These are phyloP conservation scores for Lentinula aciculospora DNA, from an alignment of 768 basidiomycete species.

Conservation along the genomic window DNA sequence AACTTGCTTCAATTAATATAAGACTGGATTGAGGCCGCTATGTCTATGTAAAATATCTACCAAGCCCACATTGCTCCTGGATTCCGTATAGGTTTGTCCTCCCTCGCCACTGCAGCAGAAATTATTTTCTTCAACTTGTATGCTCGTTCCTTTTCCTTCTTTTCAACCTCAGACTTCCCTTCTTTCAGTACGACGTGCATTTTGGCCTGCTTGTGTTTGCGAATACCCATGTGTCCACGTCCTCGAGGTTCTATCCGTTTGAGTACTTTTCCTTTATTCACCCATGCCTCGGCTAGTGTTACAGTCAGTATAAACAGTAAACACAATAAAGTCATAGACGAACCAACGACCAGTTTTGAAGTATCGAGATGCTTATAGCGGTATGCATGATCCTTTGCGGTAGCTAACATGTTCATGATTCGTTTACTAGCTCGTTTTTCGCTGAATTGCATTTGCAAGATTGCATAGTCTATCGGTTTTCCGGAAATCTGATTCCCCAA, in stretches of 20 bases:
- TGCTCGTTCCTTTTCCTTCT: slow-evolving; percentile 53
- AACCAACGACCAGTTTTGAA: slow-evolving; percentile 76
- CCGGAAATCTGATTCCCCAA: slow-evolving; percentile 83
- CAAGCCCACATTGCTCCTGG: slow-evolving; percentile 71
- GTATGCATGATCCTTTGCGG: slow-evolving; percentile 81
- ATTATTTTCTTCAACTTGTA: slow-evolving; percentile 73
- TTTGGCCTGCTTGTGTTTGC: slow-evolving; percentile 68
- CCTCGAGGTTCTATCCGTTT: slow-evolving; percentile 79
- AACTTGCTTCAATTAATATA: too few relatives aligned
- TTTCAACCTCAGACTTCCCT: slow-evolving; percentile 71
- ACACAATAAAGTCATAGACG: slow-evolving; percentile 20
- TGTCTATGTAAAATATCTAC: slow-evolving; percentile 37
- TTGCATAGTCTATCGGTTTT: slow-evolving; percentile 90
- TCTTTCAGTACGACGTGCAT: slow-evolving; percentile 75
- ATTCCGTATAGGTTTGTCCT: slow-evolving; percentile 76
- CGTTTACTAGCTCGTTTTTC: slow-evolving; percentile 86
- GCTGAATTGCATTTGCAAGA: slow-evolving; percentile 95
- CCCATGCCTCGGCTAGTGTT: slow-evolving; percentile 83
- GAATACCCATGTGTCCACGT: slow-evolving; percentile 74
- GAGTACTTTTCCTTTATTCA: slow-evolving; percentile 71
- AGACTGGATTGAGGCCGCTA: too few relatives aligned
- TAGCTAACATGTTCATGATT: slow-evolving; percentile 83
- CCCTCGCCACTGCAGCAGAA: slow-evolving; percentile 73
- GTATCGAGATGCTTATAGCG: slow-evolving; percentile 71
- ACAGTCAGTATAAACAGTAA: neutral